A percentile compares a stretch with the other conserved stretches of the same genome.
Conservation (phyloP, 495 filamentous ascomycete genomes). For the Penicillium nucicola region DNA sequence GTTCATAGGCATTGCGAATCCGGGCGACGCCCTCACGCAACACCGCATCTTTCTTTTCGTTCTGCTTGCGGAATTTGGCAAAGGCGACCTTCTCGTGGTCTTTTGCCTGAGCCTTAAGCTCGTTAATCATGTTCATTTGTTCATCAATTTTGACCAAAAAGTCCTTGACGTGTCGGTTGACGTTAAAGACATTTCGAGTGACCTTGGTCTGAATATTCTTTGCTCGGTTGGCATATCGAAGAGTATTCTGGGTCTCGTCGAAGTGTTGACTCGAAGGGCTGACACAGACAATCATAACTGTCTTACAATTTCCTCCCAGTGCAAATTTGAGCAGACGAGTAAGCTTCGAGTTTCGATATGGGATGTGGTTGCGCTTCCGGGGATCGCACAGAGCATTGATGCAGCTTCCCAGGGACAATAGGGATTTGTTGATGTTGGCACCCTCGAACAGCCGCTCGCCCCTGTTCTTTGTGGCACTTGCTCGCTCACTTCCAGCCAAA, state of each 20-base stretch:
- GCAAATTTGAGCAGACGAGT: slow-evolving; percentile 96
- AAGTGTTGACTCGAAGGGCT: slow-evolving; percentile 96
- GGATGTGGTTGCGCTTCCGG: slow-evolving; percentile 88
- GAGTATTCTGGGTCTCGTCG: slow-evolving; percentile 97
- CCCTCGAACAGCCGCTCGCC: slow-evolving; percentile 90
- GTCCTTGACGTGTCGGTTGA: slow-evolving; percentile 98
- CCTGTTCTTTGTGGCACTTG: slow-evolving; percentile 94
- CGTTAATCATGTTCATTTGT: slow-evolving; percentile 89
- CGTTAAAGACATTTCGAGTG: slow-evolving; percentile 97
- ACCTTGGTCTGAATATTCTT: slow-evolving; percentile 99
- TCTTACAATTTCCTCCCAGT: slow-evolving; percentile 95
- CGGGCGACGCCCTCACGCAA: slow-evolving; percentile 79
- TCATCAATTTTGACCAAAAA: slow-evolving; percentile 97
- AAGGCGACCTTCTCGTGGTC: slow-evolving; percentile 85
- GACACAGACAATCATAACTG: slow-evolving; percentile 99
- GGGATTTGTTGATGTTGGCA: slow-evolving; percentile 98
- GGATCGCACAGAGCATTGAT: slow-evolving; percentile 98
- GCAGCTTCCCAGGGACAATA: slow-evolving; percentile 92
- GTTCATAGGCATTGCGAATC: slow-evolving; percentile 79
- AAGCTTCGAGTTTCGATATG: slow-evolving; percentile 96
- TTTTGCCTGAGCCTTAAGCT: slow-evolving; percentile 87
- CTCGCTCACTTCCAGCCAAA: slow-evolving; percentile 91
- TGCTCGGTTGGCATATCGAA: slow-evolving; percentile 94
- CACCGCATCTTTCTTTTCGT: slow-evolving; percentile 73
- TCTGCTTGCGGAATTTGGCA: slow-evolving; percentile 83